Evolutionary conservation across 2,329 filamentous ascomycete genomes (phyloP), one percentile per base, ranked within the genome.

Genomic region (Falciphora oryzae): DNA sequence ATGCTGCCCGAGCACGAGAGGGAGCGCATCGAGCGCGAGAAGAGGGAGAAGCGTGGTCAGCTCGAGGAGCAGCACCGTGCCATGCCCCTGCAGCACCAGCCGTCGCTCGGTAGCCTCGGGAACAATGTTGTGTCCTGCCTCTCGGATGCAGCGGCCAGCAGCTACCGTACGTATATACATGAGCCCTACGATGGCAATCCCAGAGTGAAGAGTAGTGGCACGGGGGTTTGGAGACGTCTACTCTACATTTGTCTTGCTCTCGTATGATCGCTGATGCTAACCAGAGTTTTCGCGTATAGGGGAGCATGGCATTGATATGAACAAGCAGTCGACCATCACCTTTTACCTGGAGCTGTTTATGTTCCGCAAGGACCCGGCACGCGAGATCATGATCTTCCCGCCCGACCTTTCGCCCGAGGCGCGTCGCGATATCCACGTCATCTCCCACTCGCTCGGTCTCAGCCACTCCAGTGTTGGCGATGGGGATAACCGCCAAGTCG

Each of bases 1-100:
- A 98, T 99, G 95, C 85, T 99, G 6, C 95, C 95, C 0, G 86
- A 96, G 69, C 92, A 93, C 38, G 95, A 98, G 77, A 87, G 95
- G 63, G 95, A 99, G 77, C 87, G 95, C 57, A 98, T 99, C 70
- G 95, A 99, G 77, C 86, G 95, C 7, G 95, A 98, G 78, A 99
- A 98, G 86, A 86, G 95, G 65, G 94, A 98, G 79, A 91, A 95
- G 70, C 89, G 95, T 63, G 95, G 95, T 61, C 95, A 99, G 77
- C 84, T 99, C 16, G 93, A 99, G 77, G 95, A 99, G 77, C 95
- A 99, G 77, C 95, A 99, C 77, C 88, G 93, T 35, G 87, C 89
- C 71, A 85, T 95, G 66, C 92, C 95, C 70, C 29, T 63, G 44
- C 61, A 63, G 11, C 91, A 89, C 64, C 93, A 97, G 76, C 87